Evolutionary conservation across 768 basidiomycete species (phyloP).

Genomic region (Asterophora lycoperdoides): DNA sequence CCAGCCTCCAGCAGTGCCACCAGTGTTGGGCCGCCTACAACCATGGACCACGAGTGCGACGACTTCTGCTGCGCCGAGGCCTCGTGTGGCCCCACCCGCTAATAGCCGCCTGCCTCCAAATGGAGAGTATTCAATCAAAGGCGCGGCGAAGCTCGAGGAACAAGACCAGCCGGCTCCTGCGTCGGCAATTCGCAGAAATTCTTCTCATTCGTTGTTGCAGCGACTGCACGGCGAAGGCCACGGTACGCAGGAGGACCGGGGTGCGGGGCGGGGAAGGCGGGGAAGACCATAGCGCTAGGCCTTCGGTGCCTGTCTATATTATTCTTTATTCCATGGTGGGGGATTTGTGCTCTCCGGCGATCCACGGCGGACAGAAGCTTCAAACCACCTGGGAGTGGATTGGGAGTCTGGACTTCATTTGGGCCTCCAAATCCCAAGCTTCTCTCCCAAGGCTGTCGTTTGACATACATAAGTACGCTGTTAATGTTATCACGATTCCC

Average conservation of each 20-base stretch:
- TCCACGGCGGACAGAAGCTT: no score
- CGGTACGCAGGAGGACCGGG: conserved; percentile 10
- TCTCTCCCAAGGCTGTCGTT: not conserved
- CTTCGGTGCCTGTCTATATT: conserved; percentile 9
- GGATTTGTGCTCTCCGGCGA: not conserved
- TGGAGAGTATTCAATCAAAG: conserved; percentile 51
- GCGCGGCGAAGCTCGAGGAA: conserved; percentile 35
- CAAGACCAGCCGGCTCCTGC: not conserved
- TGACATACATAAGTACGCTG: no score
- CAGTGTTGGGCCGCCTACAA: no score
- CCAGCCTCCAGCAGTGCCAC: not conserved
- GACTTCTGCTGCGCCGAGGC: not conserved
- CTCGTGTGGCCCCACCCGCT: not conserved
- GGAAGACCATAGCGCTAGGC: conserved; percentile 15
- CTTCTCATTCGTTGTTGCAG: conserved; percentile 29
- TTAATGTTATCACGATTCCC: no score
- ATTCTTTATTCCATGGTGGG: not conserved
- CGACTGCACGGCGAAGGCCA: conserved; percentile 26
- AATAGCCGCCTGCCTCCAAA: conserved; percentile 22
- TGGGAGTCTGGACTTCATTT: not conserved
- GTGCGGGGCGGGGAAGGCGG: conserved; percentile 23
- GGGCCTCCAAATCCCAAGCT: not conserved
- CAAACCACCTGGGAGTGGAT: no score
- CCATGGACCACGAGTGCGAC: no score
- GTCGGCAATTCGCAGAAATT: conserved; percentile 1